Conservation (phyloP, 331 rosid genomes). For the Acacia concinna region DNA sequence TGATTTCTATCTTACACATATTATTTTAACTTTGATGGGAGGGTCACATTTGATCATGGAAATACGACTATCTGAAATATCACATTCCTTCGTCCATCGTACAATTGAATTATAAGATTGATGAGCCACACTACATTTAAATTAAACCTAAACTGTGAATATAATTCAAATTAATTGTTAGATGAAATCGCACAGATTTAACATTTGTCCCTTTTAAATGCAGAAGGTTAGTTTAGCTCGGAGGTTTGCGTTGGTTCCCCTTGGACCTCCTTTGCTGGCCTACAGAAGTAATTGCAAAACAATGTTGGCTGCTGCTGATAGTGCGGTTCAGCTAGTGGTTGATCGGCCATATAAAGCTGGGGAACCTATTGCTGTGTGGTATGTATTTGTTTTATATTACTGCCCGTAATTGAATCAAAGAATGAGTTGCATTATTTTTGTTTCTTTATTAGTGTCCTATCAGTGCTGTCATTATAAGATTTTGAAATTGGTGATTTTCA, state of each 20-base stretch:
- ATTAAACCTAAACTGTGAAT: constrained; percentile 11
- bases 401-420: constrained; percentile 6
- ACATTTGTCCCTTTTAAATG: constrained; percentile 20
- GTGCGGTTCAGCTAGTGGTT: constrained; percentile 77
- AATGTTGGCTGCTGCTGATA: constrained; percentile 83
- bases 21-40: background rate
- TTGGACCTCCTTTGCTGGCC: constrained; percentile 93
- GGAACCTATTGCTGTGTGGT: constrained; percentile 93
- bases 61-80: constrained; percentile 23
- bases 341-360: constrained; percentile 89
- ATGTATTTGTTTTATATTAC: constrained; percentile 33
- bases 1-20: background rate
- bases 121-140: background rate
- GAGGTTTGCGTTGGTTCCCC: constrained; percentile 96
- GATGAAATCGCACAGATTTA: constrained; percentile 9
- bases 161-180: constrained; percentile 17
- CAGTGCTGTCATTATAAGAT: constrained; percentile 18
- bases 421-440: background rate
- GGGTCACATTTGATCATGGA: background rate
- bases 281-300: constrained; percentile 89
- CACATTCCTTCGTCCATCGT: constrained; percentile 11
- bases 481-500: constrained; percentile 41
- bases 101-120: constrained; percentile 4
- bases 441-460: constrained; percentile 7
- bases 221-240: constrained; percentile 99